These are phyloP conservation scores for Actinomortierella ambigua DNA, from an alignment of 371 early-diverging fungal species.

Conservation along the genomic window DNA sequence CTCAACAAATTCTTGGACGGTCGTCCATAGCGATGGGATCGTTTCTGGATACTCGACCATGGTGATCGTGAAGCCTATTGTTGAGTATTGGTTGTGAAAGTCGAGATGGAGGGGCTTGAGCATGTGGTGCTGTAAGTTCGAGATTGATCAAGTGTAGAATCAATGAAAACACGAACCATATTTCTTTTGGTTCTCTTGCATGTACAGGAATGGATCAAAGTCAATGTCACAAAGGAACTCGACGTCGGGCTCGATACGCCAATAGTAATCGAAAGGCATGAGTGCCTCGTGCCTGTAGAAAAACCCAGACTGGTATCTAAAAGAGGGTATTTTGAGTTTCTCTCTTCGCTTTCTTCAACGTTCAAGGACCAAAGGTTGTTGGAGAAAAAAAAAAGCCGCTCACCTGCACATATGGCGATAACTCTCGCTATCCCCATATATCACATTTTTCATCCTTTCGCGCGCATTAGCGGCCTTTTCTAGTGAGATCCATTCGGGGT, in stretches of 20 bases:
- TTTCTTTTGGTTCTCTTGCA: constrained; percentile 81
- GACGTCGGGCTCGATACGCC: constrained; percentile 96
- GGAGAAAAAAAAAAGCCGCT: too few species aligned
- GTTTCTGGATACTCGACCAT: constrained; percentile 80
- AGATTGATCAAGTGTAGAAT: not conserved
- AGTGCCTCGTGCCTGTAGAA: constrained; percentile 86
- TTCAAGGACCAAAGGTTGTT: constrained; percentile 35
- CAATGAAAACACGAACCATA: constrained; percentile 82
- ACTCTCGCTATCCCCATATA: constrained; percentile 85
- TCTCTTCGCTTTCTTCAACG: constrained; percentile 23
- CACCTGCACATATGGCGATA: constrained; percentile 95
- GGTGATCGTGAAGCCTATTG: constrained; percentile 72
- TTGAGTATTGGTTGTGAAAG: too few species aligned
- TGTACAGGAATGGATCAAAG: constrained; percentile 90
- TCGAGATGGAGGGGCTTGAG: not conserved
- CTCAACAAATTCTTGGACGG: constrained; percentile 59
- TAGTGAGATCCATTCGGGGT: constrained; percentile 82
- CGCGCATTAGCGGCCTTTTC: constrained; percentile 62
- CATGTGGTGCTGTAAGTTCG: not conserved
- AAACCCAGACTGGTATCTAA: constrained; percentile 86
- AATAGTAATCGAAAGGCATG: constrained; percentile 89
- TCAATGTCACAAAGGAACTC: constrained; percentile 85
- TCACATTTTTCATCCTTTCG: constrained; percentile 66
- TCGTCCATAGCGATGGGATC: constrained; percentile 81
- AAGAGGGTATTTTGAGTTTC: not conserved